phyloP scores from a whole-genome alignment of 75 land plant species.

The Larix kaempferi region DNA sequence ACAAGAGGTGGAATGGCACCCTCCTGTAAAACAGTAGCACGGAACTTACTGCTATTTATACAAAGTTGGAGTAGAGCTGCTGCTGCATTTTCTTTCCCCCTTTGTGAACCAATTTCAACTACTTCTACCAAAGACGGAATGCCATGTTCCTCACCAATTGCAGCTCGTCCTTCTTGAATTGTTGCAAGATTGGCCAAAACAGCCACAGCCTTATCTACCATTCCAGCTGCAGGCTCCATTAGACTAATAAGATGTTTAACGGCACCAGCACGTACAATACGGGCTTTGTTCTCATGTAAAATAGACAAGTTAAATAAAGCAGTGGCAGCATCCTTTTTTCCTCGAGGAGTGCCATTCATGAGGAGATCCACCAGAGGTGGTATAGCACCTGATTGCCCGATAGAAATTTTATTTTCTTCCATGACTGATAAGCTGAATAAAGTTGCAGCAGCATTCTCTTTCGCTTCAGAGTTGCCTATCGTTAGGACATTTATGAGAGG shows the following conservation, averaged over 20 bases:
- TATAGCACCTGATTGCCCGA: conserved; percentile 90
- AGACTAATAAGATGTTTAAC: conserved; percentile 76
- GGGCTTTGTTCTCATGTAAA: conserved; percentile 77
- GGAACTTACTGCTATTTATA: conserved; percentile 54
- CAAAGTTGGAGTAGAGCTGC: conserved; percentile 86
- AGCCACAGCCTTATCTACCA: conserved; percentile 97
- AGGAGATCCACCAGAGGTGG: conserved; percentile 80
- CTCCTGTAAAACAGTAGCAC: conserved; percentile 79
- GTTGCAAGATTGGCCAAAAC: conserved; percentile 89
- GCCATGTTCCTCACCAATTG: conserved; percentile 75
- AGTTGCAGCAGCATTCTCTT: conserved; percentile 92
- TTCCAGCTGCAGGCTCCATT: conserved; percentile 92
- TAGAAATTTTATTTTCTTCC: conserved; percentile 81
- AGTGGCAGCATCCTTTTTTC: conserved; percentile 96
- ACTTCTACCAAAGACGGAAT: conserved; percentile 90
- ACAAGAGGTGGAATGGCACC: conserved; percentile 93
- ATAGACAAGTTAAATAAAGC: conserved; percentile 91
- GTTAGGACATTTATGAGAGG: conserved; percentile 88
- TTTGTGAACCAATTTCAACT: conserved; percentile 83
- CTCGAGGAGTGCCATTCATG: conserved; percentile 87
- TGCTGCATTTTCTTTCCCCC: conserved; percentile 94
- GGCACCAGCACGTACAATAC: conserved; percentile 90
- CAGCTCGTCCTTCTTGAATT: conserved; percentile 64
- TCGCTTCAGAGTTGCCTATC: conserved; percentile 77
- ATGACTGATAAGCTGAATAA: conserved; percentile 88